These are phyloP conservation scores for Crucihimalaya himalaica DNA, from an alignment of 345 rosid species.

Conservation along the genomic window DNA sequence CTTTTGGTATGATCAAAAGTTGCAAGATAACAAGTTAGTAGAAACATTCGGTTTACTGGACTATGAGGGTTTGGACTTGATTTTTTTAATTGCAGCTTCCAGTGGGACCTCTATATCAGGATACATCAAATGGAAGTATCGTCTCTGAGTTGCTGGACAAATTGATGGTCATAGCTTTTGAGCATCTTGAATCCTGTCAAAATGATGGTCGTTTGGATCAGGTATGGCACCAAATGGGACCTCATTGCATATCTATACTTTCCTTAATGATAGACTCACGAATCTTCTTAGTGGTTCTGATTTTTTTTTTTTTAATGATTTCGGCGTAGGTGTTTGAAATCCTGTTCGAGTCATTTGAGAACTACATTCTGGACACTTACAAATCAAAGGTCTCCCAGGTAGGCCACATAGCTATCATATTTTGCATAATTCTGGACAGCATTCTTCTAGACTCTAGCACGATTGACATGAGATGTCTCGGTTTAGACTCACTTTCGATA, in stretches of 20 bases:
- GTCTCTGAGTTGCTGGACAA: constrained; percentile 69
- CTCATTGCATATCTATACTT: neutral
- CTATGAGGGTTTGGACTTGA: constrained; percentile 2
- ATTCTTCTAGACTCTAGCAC: constrained; percentile 1
- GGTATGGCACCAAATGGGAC: constrained; percentile 47
- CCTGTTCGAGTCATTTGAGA: constrained; percentile 66
- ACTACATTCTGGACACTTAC: constrained; percentile 61
- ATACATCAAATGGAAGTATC: constrained; percentile 45
- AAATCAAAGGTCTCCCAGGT: constrained; percentile 94
- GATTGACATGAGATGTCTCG: neutral
- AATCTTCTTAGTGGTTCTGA: neutral
- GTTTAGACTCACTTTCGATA: constrained; percentile 12
- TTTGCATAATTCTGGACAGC: constrained; percentile 3
- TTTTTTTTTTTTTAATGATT: neutral
- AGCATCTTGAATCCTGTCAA: constrained; percentile 81
- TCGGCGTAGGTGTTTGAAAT: constrained; percentile 65
- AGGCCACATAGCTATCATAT: constrained; percentile 10
- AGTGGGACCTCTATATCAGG: constrained; percentile 45
- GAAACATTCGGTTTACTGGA: neutral
- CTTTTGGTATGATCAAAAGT: constrained; percentile 1
- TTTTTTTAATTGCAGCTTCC: constrained; percentile 52
- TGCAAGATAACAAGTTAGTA: constrained; percentile 3
- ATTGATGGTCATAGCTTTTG: constrained; percentile 70
- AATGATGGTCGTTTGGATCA: constrained; percentile 54
- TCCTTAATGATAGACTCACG: neutral